Percentiles rank a stretch among this genome's conserved stretches.
These are phyloP conservation scores for Schizochytrium sp. DNA, from an alignment of 108 stramenopile genomes.

Conservation along the genomic window DNA sequence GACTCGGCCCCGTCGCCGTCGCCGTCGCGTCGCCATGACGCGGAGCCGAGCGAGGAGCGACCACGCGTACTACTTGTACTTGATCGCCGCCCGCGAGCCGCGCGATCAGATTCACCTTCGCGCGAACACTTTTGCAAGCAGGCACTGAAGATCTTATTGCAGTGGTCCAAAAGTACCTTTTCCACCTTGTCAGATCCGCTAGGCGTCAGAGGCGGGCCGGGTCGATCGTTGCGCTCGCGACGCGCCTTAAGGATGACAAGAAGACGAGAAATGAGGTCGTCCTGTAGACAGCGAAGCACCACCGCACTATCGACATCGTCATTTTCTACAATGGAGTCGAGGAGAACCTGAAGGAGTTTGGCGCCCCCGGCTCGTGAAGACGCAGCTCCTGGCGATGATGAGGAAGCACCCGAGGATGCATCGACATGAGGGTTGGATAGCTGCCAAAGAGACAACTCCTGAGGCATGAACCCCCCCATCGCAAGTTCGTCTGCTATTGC, in stretches of 20 bases:
- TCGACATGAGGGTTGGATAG: background rate
- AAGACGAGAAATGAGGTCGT: slow-evolving; percentile 4
- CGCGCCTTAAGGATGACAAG: background rate
- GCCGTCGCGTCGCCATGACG: too few relatives aligned
- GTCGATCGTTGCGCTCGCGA: background rate
- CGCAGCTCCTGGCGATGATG: background rate
- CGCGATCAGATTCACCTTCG: background rate
- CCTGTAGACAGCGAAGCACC: background rate
- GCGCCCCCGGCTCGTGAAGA: background rate
- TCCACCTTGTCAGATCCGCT: background rate
- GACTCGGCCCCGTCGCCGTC: too few relatives aligned
- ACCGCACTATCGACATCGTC: background rate
- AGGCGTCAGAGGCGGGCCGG: background rate
- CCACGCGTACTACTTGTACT: too few relatives aligned
- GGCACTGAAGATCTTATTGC: background rate
- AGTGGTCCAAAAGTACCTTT: background rate
- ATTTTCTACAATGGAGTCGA: background rate
- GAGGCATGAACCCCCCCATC: background rate
- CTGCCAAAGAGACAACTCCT: background rate
- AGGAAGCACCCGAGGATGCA: too few relatives aligned
- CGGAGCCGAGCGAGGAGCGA: too few relatives aligned
- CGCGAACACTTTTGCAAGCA: background rate
- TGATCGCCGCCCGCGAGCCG: too few relatives aligned
- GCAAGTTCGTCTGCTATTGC: background rate
- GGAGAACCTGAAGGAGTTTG: background rate